Evolutionary conservation across 2,329 filamentous ascomycete species (phyloP).

Genomic region (Orbilia ellipsospora): DNA sequence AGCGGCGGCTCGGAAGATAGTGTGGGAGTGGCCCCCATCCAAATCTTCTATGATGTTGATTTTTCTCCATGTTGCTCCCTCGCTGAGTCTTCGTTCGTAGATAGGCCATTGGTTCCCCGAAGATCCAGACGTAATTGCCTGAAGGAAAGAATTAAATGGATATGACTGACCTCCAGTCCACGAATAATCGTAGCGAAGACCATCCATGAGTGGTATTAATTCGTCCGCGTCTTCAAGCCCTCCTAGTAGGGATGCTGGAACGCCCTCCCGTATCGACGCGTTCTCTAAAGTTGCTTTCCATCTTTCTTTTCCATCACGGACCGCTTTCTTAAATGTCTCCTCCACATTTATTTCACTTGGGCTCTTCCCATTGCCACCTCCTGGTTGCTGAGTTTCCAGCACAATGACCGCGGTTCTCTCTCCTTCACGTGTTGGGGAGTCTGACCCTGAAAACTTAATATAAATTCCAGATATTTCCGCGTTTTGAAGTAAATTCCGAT

Average conservation of each 20-base stretch:
- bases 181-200: constrained; percentile 4
- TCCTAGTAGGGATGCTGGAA: no score
- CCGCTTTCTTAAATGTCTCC: not conserved
- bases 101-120: not conserved
- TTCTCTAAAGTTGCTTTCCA: not conserved
- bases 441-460: not conserved
- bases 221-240: not conserved
- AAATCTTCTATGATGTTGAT: constrained; percentile 1
- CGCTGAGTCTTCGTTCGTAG: not conserved
- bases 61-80: constrained; percentile 11
- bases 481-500: not conserved
- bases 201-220: not conserved
- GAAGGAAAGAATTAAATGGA: constrained; percentile 8
- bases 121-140: not conserved
- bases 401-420: not conserved
- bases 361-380: no score
- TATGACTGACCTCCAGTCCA: constrained; percentile 29
- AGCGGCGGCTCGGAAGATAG: constrained; percentile 5
- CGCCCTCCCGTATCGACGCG: not conserved
- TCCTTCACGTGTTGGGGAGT: no score
- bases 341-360: not conserved
- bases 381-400: not conserved
- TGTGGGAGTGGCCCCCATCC: not conserved
- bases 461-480: not conserved
- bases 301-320: not conserved